A percentile compares a stretch with the other conserved stretches of the same genome.
phyloP scores from a whole-genome alignment of 2,329 filamentous ascomycete species.

The Thelonectria olida region DNA sequence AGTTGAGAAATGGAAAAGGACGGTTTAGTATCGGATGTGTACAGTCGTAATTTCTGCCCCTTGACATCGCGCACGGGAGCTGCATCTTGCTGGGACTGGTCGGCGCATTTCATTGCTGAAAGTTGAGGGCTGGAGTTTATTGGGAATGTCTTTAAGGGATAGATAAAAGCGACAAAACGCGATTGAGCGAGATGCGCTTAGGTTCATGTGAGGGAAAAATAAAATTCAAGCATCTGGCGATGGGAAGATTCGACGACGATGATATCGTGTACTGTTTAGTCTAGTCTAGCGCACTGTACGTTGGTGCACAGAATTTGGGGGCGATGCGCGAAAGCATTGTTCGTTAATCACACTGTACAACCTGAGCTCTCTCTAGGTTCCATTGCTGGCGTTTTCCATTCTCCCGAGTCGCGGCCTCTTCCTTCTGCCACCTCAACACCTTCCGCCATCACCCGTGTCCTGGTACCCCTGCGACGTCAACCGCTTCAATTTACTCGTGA shows the following conservation, averaged over 20 bases:
- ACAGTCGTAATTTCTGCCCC: neutral
- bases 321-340: neutral
- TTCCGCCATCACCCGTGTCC: conserved; percentile 17
- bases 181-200: conserved; percentile 14
- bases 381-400: conserved; percentile 39
- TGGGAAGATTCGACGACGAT: conserved; percentile 10
- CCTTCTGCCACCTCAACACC: conserved; percentile 16
- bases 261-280: conserved; percentile 31
- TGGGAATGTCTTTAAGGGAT: conserved; percentile 34
- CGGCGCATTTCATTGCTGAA: conserved; percentile 25
- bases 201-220: conserved; percentile 7
- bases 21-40: conserved; percentile 4
- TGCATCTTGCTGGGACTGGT: conserved; percentile 23
- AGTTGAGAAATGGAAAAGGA: neutral
- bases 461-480: conserved; percentile 1
- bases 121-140: conserved; percentile 38
- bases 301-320: neutral
- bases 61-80: conserved; percentile 8
- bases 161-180: conserved; percentile 32
- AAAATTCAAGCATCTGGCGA: conserved; percentile 9
- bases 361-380: conserved; percentile 35
- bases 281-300: conserved; percentile 27
- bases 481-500: neutral
- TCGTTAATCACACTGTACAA: conserved; percentile 32
- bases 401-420: conserved; percentile 19